Base-by-base conservation (phyloP, 1,284 basidiomycete genomes). In the Sporisorium sorghi region DNA sequence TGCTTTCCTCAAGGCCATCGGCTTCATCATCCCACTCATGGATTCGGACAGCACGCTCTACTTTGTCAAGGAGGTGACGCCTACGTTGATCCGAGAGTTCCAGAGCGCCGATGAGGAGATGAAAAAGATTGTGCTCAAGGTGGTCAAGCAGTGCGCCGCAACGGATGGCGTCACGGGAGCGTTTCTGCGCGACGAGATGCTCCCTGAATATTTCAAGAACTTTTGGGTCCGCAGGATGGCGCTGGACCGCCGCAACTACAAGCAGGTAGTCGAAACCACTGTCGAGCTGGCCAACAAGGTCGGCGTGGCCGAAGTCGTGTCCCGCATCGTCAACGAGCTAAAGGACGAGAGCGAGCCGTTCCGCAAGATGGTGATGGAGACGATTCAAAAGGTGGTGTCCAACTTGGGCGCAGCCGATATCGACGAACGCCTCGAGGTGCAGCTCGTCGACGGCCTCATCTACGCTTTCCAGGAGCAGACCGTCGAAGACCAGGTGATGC, bases 311-410 rank as follows among this genome's bases (percentile, higher is more conserved):
- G 96, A 97, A 86, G 97, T 99, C 58, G 93, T 98, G 17, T 92
- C 93, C 1, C 88, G 94, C 68, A 90, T 99, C 74, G 95, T 97
- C 66, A 97, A 98, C 83, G 94, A 97, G 83, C 87, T 99, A 73
- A 99, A 99, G 87, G 87, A 87, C 68, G 86, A 87, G 67, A 86
- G 83, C 72, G 97, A 99, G 87, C 94, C 94, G 7, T 98, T 96
- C 88, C 88, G 96, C 75, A 98, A 98, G 88, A 99, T 99, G 97
- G 95, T 97, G 43, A 99, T 99, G 96, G 97, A 99, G 87, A 98
- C 97, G 0, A 97, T 99, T 79, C 97, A 94, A 23, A 97, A 97
- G 85, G 97, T 99, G 39, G 89, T 99, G 32, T 90, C 91, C 8
- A 92, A 91, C 12, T 89, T 97, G 5, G 95, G 97, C 60, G 93